Base-by-base conservation (phyloP, 2,329 filamentous ascomycete species). In the Fusarium virguliforme region DNA sequence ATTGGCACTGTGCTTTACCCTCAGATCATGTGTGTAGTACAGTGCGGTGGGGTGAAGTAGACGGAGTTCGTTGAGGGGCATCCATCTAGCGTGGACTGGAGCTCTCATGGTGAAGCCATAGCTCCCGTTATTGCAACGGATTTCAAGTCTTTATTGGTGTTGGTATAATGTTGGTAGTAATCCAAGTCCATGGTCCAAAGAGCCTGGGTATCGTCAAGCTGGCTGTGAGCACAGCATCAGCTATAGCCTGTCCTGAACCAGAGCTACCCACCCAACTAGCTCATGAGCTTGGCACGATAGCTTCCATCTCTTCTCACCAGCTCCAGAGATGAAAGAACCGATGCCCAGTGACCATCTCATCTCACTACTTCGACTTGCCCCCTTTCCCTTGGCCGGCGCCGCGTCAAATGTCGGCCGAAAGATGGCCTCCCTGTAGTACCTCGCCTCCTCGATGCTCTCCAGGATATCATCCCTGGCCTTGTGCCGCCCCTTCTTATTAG, bases 361-460 rank as follows among this genome's bases (percentile, higher is more conserved):
- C 15, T 40, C 46, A 43, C 10, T 50, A 30, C 22, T 15, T 28
- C 26, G 24, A 24, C 48, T 62, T 59, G 35, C 61, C 76, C 50
- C 53, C 51, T 76, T 76, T 51, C 70, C 75, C 65, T 75, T 76
- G 24, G 15, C 61, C 48, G 70, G 74, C 50, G 59, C 66, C 37
- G 41, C 66, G 41, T 76, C 73, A 70, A 77, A 78, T 65, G 73
- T 77, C 65, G 77, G 71, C 71, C 76, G 73, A 79, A 97, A 97
- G 61, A 97, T 87, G 18, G 83, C 84, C 65, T 91, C 85, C 75
- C 89, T 89, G 81, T 97, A 98, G 79, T 92, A 98, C 76, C 85
- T 89, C 60, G 95, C 95, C 84, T 99, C 96, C 62, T 88, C 91
- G 69, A 99, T 98, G 81, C 95, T 98, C 84, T 99, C 96, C 67